Conservation (phyloP, 192 early-diverging fungal species). For the Phycomyces nitens region DNA sequence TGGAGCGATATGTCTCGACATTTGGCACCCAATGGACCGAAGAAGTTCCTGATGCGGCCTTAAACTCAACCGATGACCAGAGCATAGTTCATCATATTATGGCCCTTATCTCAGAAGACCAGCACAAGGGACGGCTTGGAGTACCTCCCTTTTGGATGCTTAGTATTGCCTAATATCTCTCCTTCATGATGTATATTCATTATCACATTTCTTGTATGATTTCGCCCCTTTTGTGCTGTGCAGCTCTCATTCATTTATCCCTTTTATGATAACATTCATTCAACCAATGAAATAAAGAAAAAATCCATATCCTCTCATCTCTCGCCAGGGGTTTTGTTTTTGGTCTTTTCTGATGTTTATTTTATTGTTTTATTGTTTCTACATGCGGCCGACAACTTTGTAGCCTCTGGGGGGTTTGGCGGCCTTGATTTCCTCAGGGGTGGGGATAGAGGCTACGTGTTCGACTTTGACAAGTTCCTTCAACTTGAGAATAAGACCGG, state of each 20-base stretch:
- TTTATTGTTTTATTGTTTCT: too few relatives aligned
- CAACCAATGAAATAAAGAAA: too few relatives aligned
- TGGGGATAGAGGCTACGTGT: constrained; percentile 36
- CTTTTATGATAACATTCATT: too few relatives aligned
- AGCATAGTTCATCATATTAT: not conserved
- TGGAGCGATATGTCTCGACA: constrained; percentile 1
- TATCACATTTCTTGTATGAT: not conserved
- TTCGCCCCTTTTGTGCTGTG: not conserved
- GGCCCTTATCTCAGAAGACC: constrained; percentile 7
- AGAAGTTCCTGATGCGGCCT: too few relatives aligned
- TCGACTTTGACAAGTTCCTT: constrained; percentile 49
- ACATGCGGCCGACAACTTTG: constrained; percentile 23
- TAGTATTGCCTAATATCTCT: too few relatives aligned
- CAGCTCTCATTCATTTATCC: not conserved
- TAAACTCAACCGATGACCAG: not conserved
- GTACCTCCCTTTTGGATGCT: constrained; percentile 58
- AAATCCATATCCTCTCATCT: too few relatives aligned
- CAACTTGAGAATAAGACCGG: constrained; percentile 48
- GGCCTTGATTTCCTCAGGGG: constrained; percentile 26
- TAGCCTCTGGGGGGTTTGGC: constrained; percentile 32
- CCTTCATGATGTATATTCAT: too few relatives aligned
- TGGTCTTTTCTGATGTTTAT: too few relatives aligned
- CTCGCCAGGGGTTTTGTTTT: too few relatives aligned
- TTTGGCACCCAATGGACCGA: constrained; percentile 5
- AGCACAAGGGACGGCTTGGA: constrained; percentile 26